These are phyloP conservation scores for Mortierella sp. DNA, from an alignment of 371 early-diverging fungal species.

Conservation along the genomic window DNA sequence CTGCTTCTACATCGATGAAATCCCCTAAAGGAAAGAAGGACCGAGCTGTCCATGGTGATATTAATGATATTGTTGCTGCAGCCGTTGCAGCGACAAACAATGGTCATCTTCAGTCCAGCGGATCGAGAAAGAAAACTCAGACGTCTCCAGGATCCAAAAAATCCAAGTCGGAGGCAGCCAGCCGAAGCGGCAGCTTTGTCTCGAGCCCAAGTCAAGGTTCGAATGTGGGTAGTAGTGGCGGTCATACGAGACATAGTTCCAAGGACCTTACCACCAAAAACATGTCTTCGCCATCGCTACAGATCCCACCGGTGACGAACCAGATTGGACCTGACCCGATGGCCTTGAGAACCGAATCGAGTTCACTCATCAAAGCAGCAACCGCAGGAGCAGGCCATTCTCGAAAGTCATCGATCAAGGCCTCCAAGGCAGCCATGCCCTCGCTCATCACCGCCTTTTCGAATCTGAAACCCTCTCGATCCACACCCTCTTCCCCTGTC, in stretches of 20 bases:
- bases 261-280: background rate
- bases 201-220: background rate
- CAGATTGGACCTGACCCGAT: too few relatives aligned
- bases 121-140: conserved; percentile 35
- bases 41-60: conserved; percentile 19
- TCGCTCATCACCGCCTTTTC: conserved; percentile 50
- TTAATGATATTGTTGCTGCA: conserved; percentile 46
- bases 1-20: too few relatives aligned
- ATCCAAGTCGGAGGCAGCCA: conserved; percentile 24
- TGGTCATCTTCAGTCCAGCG: conserved; percentile 35
- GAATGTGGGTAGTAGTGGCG: too few relatives aligned
- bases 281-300: conserved; percentile 16
- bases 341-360: too few relatives aligned
- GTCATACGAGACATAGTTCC: conserved; percentile 2
- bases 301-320: conserved; percentile 19
- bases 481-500: conserved; percentile 37
- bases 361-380: too few relatives aligned
- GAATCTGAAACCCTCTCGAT: conserved; percentile 38
- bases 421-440: conserved; percentile 49
- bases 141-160: conserved; percentile 24
- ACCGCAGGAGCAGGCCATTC: background rate
- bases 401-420: conserved; percentile 42
- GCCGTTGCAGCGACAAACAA: conserved; percentile 43
- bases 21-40: conserved; percentile 6
- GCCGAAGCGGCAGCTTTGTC: background rate